These are phyloP conservation scores for Gastrodia elata DNA, from an alignment of 106 monocot species.

Conservation along the genomic window DNA sequence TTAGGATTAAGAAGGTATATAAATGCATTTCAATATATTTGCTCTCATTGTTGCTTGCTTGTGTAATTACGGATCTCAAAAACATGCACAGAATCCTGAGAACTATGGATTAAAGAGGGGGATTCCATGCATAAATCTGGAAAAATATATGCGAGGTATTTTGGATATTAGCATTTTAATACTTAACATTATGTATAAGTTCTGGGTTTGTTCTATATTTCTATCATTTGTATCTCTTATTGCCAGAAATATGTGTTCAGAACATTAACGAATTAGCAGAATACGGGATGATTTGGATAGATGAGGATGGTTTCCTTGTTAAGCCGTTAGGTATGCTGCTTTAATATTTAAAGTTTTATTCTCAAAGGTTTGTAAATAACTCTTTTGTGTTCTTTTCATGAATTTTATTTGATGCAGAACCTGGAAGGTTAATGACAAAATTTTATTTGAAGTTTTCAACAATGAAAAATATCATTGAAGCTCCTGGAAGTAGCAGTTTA, in stretches of 20 bases:
- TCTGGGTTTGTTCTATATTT: background rate
- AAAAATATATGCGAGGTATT: slow-evolving; percentile 81
- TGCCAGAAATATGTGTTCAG: slow-evolving; percentile 80
- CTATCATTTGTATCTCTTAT: slow-evolving; percentile 6
- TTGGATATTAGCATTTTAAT: background rate
- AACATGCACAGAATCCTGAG: slow-evolving; percentile 69
- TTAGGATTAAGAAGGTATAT: slow-evolving; percentile 81
- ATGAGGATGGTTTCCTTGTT: slow-evolving; percentile 87
- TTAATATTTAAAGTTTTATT: background rate
- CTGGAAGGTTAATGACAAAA: slow-evolving; percentile 88
- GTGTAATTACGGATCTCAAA: background rate
- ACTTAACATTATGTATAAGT: background rate
- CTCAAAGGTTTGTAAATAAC: background rate
- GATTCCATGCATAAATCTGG: slow-evolving; percentile 47
- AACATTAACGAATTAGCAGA: slow-evolving; percentile 76
- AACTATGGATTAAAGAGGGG: slow-evolving; percentile 80
- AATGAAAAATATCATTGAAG: slow-evolving; percentile 86
- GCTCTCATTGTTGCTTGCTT: background rate
- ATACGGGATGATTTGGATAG: slow-evolving; percentile 88
- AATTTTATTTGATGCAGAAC: slow-evolving; percentile 42
- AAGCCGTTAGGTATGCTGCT: slow-evolving; percentile 67
- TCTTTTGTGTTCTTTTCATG: background rate
- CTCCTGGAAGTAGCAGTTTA: slow-evolving; percentile 73
- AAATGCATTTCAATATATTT: slow-evolving; percentile 3
- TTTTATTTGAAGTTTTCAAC: slow-evolving; percentile 87